Evolutionary conservation across 1,284 basidiomycete species (phyloP).

Genomic region (Ceratobasidium sp.): DNA sequence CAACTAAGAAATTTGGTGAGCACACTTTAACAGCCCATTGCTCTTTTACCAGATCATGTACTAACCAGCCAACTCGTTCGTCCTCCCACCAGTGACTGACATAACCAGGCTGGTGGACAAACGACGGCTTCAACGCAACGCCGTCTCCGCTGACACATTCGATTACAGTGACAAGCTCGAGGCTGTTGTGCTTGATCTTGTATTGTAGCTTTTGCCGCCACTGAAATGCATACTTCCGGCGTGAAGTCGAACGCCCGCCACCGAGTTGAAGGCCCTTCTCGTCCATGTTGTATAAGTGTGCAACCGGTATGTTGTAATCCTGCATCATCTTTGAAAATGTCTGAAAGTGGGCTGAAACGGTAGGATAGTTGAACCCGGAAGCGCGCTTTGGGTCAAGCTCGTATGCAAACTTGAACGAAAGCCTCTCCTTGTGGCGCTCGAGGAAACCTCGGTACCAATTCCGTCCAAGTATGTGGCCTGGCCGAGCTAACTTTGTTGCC

Average conservation of each 20-base stretch:
- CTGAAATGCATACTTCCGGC: slow-evolving; percentile 47
- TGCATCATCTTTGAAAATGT: slow-evolving; percentile 16
- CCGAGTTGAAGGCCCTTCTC: slow-evolving; percentile 52
- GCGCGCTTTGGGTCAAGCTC: slow-evolving; percentile 14
- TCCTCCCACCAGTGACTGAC: slow-evolving; percentile 1
- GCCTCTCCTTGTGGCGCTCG: not conserved
- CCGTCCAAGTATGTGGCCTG: not conserved
- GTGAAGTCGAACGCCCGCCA: slow-evolving; percentile 47
- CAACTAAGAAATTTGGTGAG: not conserved
- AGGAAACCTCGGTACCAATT: not conserved
- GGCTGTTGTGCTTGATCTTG: slow-evolving; percentile 40
- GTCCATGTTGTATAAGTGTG: slow-evolving; percentile 49
- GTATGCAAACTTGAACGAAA: slow-evolving; percentile 15
- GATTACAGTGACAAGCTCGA: slow-evolving; percentile 1
- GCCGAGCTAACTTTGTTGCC: not conserved
- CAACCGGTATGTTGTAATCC: slow-evolving; percentile 45
- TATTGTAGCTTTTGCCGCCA: slow-evolving; percentile 37
- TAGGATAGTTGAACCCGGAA: slow-evolving; percentile 8
- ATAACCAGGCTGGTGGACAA: slow-evolving; percentile 4
- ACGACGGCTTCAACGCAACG: not conserved
- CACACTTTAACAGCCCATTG: no score
- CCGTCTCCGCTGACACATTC: slow-evolving; percentile 8
- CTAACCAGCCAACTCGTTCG: not conserved
- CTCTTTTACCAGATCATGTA: not conserved
- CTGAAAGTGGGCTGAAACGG: not conserved